Evolutionary conservation across 495 filamentous ascomycete species (phyloP).

Genomic region (Penicillium ucsense): DNA sequence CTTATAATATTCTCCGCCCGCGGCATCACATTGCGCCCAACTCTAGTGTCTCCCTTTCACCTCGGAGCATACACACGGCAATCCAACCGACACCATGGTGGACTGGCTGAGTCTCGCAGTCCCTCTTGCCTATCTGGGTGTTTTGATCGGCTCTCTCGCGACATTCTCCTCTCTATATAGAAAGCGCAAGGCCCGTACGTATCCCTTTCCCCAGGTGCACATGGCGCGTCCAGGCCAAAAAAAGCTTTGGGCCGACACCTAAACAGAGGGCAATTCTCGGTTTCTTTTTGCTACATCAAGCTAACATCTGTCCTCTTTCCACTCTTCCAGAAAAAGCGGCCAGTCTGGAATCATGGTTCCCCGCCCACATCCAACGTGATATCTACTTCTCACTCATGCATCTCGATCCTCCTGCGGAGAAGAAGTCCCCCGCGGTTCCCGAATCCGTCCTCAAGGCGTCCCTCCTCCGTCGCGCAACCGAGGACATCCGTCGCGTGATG

Average conservation of each 20-base stretch:
- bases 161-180: slow-evolving; percentile 90
- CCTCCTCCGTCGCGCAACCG: slow-evolving; percentile 77
- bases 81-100: slow-evolving; percentile 25
- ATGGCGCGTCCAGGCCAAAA: too few relatives aligned
- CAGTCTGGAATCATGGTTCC: slow-evolving; percentile 85
- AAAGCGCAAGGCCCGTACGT: slow-evolving; percentile 81
- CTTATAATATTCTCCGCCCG: too few relatives aligned
- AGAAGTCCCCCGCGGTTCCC: slow-evolving; percentile 65
- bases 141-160: slow-evolving; percentile 77
- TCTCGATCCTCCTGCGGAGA: slow-evolving; percentile 55
- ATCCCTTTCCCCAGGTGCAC: not conserved
- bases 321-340: slow-evolving; percentile 53
- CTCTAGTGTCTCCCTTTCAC: slow-evolving; percentile 3
- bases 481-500: slow-evolving; percentile 86
- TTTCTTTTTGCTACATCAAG: not conserved
- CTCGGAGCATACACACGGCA: not conserved
- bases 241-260: too few relatives aligned
- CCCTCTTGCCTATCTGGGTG: slow-evolving; percentile 76
- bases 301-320: not conserved
- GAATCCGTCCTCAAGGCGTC: slow-evolving; percentile 83
- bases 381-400: slow-evolving; percentile 90
- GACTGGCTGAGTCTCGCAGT: slow-evolving; percentile 75
- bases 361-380: slow-evolving; percentile 78
- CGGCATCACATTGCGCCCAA: not conserved
- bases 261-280: too few relatives aligned